Percentiles rank a stretch among this genome's conserved stretches.
phyloP scores from a whole-genome alignment of 352 stramenopile genomes.

The Pythium chondricola region DNA sequence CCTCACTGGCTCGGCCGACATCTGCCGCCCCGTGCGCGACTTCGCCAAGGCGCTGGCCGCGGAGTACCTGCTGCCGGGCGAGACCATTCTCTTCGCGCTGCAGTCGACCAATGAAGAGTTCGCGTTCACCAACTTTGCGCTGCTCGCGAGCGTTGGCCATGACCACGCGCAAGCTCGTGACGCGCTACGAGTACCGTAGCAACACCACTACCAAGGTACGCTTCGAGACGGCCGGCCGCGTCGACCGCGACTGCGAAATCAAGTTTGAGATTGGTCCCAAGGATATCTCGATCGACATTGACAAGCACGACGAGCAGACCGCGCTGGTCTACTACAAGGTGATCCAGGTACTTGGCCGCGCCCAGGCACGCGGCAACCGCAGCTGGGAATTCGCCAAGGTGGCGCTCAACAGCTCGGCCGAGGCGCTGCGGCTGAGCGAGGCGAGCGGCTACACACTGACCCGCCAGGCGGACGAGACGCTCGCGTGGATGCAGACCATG shows the following conservation, averaged over 20 bases:
- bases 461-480: constrained; percentile 34
- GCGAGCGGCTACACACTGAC: constrained; percentile 33
- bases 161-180: constrained; percentile 44
- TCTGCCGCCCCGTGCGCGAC: constrained; percentile 24
- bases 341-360: constrained; percentile 38
- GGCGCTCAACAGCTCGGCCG: constrained; percentile 32
- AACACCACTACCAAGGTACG: constrained; percentile 23
- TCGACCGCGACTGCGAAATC: constrained; percentile 52
- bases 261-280: constrained; percentile 43
- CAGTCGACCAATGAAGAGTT: constrained; percentile 54
- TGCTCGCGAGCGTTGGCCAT: constrained; percentile 36
- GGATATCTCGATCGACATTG: constrained; percentile 43
- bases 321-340: constrained; percentile 47
- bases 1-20: constrained; percentile 15
- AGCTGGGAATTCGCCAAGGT: constrained; percentile 43
- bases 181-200: constrained; percentile 36
- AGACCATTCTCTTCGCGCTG: constrained; percentile 50
- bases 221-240: constrained; percentile 42
- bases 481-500: constrained; percentile 36
- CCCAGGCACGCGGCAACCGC: constrained; percentile 30
- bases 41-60: constrained; percentile 36
- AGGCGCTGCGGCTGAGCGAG: constrained; percentile 35
- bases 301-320: constrained; percentile 25
- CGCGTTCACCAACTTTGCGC: constrained; percentile 55
- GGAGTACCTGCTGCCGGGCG: constrained; percentile 42